Conservation (phyloP, 139 green algal genomes). For the Haematococcus lacustris region DNA sequence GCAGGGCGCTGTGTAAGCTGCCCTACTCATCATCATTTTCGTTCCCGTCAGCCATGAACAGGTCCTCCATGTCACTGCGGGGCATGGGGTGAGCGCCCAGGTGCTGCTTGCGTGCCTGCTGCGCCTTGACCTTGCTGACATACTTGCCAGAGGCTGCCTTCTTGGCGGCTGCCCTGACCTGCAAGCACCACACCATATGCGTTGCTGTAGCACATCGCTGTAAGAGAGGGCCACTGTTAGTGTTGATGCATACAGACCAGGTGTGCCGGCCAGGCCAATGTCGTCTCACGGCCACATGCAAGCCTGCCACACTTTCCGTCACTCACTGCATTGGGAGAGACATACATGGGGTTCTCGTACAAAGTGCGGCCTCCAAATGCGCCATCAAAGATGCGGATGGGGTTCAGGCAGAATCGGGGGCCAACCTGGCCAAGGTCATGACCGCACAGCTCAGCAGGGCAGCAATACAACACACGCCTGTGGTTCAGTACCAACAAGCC, state of each 20-base stretch:
- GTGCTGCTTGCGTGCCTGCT: constrained; percentile 52
- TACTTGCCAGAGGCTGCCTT: constrained; percentile 72
- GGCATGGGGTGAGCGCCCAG: constrained; percentile 44
- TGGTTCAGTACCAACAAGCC: too few relatives aligned
- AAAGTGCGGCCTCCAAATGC: constrained; percentile 80
- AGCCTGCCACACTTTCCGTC: too few relatives aligned
- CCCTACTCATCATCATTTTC: neutral
- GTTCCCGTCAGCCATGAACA: constrained; percentile 41
- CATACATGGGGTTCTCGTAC: constrained; percentile 88
- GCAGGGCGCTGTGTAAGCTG: too few relatives aligned
- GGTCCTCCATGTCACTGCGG: constrained; percentile 40
- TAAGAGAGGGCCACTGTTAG: too few relatives aligned
- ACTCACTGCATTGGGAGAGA: constrained; percentile 82
- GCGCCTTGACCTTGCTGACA: constrained; percentile 59
- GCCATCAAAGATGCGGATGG: constrained; percentile 83
- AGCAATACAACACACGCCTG: too few relatives aligned
- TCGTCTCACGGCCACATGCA: too few relatives aligned
- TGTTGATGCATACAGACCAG: neutral
- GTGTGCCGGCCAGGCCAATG: neutral
- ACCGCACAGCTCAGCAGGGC: too few relatives aligned
- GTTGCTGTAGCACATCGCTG: too few relatives aligned
- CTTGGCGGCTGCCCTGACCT: constrained; percentile 66
- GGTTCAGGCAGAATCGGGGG: constrained; percentile 82
- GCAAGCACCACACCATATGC: neutral
- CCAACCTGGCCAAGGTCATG: too few relatives aligned